Evolutionary conservation across 2,329 filamentous ascomycete genomes (phyloP), one percentile per base, ranked within the genome.

Genomic region (Penicillium sp.): DNA sequence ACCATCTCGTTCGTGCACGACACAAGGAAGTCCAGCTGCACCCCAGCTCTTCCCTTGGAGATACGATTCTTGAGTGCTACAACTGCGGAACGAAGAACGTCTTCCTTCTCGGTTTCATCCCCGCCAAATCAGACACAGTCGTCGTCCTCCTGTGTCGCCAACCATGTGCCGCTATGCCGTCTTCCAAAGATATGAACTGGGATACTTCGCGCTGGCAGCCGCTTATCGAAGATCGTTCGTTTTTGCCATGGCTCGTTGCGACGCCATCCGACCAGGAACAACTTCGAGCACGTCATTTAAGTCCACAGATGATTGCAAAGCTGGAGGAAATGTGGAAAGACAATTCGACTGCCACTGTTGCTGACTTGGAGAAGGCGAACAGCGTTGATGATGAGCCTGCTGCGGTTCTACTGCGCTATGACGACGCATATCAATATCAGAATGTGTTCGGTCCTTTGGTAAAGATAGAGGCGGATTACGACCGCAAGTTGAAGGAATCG

Each of bases 11-110:
- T 59, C 89, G 95, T 68, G 93, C 95, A 62, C 89, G 94, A 62
- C 94, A 99, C 79, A 99, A 97, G 80, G 95, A 99, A 77, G 94
- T 99, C 53, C 93, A 97, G 74, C 85, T 99, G 55, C 94, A 99
- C 72, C 93, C 94, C 7, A 86, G 88, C 64, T 97, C 94, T 18
- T 87, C 91, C 7, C 85, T 99, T 11, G 94, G 94, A 62, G 95
- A 99, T 71, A 99, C 94, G 0, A 90, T 95, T 38, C 83, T 99
- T 61, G 94, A 99, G 78, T 99, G 94, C 77, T 99, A 99, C 79
- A 97, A 97, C 76, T 99, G 94, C 74, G 94, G 93, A 47, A 97
- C 91, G n/a, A 97, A 97, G 78, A 99, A 99, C 71, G 93, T 97
- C 49, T 99, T 99, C 66, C 81, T 97, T 35, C 86, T 99, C 26